Evolutionary conservation across 2,329 filamentous ascomycete genomes (phyloP).

Genomic region (Hypoxylon sp.): DNA sequence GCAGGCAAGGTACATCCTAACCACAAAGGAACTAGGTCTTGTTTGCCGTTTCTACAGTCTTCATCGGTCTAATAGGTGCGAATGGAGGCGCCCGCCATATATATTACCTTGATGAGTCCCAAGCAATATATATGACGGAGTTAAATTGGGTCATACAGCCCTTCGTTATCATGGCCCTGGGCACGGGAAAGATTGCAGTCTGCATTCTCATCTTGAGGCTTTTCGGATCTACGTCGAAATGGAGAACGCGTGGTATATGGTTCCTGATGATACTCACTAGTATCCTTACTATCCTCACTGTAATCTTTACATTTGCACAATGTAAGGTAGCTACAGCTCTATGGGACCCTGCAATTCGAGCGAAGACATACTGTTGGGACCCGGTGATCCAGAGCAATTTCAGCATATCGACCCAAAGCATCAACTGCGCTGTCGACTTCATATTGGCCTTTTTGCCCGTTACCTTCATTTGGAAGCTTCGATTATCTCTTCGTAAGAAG

Average conservation of each 20-base stretch:
- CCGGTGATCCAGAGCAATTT: background rate
- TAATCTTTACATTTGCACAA: conserved; percentile 24
- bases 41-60: background rate
- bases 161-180: background rate
- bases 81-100: background rate
- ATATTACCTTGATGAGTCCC: background rate
- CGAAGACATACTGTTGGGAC: background rate
- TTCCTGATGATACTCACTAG: background rate
- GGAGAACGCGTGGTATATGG: background rate
- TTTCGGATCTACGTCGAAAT: conserved; percentile 5
- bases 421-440: background rate
- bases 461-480: background rate
- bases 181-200: background rate
- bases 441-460: background rate
- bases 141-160: background rate
- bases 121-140: background rate
- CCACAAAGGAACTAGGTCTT: background rate
- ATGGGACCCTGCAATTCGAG: background rate
- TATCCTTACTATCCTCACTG: background rate
- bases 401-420: background rate
- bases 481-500: background rate
- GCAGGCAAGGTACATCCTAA: background rate
- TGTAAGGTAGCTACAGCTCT: background rate
- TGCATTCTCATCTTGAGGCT: conserved; percentile 22
- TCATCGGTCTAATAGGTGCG: background rate